A percentile compares a stretch with the other conserved stretches of the same genome.
Evolutionary conservation across 495 filamentous ascomycete species (phyloP).

Genomic region (Neurospora africana): DNA sequence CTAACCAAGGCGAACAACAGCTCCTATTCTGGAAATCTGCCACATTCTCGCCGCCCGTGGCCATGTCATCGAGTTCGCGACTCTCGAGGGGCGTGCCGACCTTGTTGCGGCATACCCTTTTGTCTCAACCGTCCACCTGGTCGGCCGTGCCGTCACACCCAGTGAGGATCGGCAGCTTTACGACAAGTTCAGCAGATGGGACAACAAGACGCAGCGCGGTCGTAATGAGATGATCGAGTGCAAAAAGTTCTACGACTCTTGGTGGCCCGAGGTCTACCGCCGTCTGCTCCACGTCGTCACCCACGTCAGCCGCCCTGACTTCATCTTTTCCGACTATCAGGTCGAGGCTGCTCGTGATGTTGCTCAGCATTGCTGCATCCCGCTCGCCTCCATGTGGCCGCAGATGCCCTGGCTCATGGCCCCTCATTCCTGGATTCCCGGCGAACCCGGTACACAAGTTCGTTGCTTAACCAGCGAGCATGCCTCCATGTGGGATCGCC

Average conservation of each 20-base stretch:
- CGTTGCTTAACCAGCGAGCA: conserved; percentile 25
- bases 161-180: conserved; percentile 16
- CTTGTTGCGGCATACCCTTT: conserved; percentile 22
- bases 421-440: conserved; percentile 27
- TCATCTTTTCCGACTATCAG: conserved; percentile 31
- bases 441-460: conserved; percentile 29
- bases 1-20: conserved; percentile 3
- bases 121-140: conserved; percentile 11
- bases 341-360: conserved; percentile 30
- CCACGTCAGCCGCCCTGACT: conserved; percentile 14
- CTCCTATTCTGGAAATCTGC: conserved; percentile 28
- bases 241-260: conserved; percentile 27
- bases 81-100: conserved; percentile 25
- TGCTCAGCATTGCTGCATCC: conserved; percentile 19
- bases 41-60: conserved; percentile 25
- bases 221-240: conserved; percentile 16
- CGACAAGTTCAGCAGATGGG: conserved; percentile 20
- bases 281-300: conserved; percentile 16
- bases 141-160: conserved; percentile 11
- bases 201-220: conserved; percentile 16
- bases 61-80: conserved; percentile 29
- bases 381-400: conserved; percentile 28
- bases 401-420: conserved; percentile 29
- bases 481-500: conserved; percentile 23
- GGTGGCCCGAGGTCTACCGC: conserved; percentile 29